Percentiles rank a stretch among this genome's conserved stretches.
phyloP scores from a whole-genome alignment of 2,329 filamentous ascomycete species.

The Fusarium nanum region DNA sequence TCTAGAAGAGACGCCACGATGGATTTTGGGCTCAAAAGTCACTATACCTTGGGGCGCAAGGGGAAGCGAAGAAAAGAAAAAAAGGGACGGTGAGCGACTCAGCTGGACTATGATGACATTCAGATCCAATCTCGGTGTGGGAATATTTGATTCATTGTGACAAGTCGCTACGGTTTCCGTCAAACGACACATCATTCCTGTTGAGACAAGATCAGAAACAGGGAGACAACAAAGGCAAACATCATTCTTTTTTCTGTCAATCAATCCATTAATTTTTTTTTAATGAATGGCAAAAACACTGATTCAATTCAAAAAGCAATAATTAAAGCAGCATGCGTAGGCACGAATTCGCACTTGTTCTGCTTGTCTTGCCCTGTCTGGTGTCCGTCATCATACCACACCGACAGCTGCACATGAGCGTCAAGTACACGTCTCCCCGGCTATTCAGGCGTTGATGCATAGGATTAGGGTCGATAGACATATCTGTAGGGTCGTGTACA shows the following conservation, averaged over 20 bases:
- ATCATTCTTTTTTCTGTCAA: neutral
- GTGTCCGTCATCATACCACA: conserved; percentile 43
- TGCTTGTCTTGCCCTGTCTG: neutral
- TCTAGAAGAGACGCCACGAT: conserved; percentile 46
- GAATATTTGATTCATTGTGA: conserved; percentile 29
- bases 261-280: neutral
- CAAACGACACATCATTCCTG: conserved; percentile 33
- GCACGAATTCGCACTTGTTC: neutral
- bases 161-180: conserved; percentile 30
- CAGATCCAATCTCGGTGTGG: conserved; percentile 30
- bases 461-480: conserved; percentile 7
- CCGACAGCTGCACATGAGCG: conserved; percentile 38
- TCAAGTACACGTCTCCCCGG: conserved; percentile 38
- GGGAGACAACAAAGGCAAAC: conserved; percentile 22
- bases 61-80: conserved; percentile 21
- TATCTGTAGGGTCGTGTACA: conserved; percentile 7
- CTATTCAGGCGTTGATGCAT: conserved; percentile 38
- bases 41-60: conserved; percentile 25
- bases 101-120: conserved; percentile 35
- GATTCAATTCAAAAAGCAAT: conserved; percentile 38
- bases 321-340: neutral
- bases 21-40: conserved; percentile 21
- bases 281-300: conserved; percentile 13
- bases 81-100: conserved; percentile 37
- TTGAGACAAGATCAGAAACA: conserved; percentile 35